These are phyloP conservation scores for Daedaleopsis nitida DNA, from an alignment of 768 basidiomycete species.

Conservation along the genomic window DNA sequence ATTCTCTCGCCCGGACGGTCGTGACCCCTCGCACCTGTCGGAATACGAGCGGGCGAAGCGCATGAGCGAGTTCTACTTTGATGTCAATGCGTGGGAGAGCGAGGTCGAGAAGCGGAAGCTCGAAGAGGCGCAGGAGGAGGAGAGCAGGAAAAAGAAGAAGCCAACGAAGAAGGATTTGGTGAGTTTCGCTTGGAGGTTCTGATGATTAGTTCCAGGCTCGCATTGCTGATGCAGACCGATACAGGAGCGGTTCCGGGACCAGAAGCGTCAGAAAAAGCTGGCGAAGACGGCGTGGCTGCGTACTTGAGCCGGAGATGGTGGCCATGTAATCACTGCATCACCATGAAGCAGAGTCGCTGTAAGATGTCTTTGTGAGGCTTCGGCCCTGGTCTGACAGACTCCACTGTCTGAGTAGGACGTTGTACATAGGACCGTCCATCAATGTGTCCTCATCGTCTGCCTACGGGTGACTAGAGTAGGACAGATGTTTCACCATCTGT, in stretches of 20 bases:
- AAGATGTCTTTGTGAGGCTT: not conserved
- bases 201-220: not conserved
- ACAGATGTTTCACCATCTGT: no score
- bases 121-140: conserved; percentile 47
- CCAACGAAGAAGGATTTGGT: conserved; percentile 86
- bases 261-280: conserved; percentile 80
- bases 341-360: not conserved
- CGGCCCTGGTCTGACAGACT: no score
- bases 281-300: conserved; percentile 89
- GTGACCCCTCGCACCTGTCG: conserved; percentile 74
- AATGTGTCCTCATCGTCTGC: no score
- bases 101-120: conserved; percentile 55
- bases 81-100: conserved; percentile 77
- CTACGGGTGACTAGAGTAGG: no score
- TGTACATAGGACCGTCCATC: no score
- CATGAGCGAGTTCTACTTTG: conserved; percentile 90
- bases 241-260: conserved; percentile 83
- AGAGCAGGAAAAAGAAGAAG: conserved; percentile 73
- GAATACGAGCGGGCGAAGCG: conserved; percentile 82
- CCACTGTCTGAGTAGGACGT: no score
- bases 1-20: conserved; percentile 65
- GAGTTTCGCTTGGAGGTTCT: conserved; percentile 31
- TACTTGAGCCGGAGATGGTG: conserved; percentile 39
- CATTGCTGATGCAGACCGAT: conserved; percentile 16
- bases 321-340: not conserved